phyloP scores from a whole-genome alignment of 768 basidiomycete genomes.

The Suillus occidentalis region DNA sequence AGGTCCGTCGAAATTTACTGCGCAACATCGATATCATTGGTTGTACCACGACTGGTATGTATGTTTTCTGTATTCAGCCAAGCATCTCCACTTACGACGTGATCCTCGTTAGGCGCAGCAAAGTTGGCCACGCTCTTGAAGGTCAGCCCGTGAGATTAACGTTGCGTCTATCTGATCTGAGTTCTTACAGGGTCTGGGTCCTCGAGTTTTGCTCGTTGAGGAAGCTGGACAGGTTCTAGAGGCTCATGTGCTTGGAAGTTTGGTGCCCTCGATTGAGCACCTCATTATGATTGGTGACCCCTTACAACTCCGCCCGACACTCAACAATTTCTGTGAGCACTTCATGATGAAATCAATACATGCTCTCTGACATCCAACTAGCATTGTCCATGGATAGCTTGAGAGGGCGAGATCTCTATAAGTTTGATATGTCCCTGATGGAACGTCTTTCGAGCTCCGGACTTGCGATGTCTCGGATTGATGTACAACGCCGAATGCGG shows the following conservation, averaged over 20 bases:
- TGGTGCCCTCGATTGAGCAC: constrained; percentile 68
- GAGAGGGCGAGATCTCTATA: constrained; percentile 54
- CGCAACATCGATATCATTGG: constrained; percentile 61
- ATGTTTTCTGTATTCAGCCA: background rate
- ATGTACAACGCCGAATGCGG: constrained; percentile 76
- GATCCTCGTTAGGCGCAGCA: constrained; percentile 54
- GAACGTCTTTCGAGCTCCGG: constrained; percentile 62
- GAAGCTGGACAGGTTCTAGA: constrained; percentile 85
- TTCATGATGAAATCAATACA: background rate
- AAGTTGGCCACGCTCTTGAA: constrained; percentile 59
- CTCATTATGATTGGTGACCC: constrained; percentile 83
- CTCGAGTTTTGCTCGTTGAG: constrained; percentile 68
- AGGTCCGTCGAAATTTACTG: constrained; percentile 61
- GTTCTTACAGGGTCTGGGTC: constrained; percentile 48
- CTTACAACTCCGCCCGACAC: constrained; percentile 66
- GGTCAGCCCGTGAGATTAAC: constrained; percentile 33
- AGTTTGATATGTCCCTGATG: constrained; percentile 75
- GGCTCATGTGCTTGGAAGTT: constrained; percentile 65
- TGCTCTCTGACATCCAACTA: constrained; percentile 25
- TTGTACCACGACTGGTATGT: constrained; percentile 72
- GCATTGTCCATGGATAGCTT: constrained; percentile 68
- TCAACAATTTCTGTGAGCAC: constrained; percentile 61
- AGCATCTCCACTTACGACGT: background rate
- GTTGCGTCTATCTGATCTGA: constrained; percentile 1
- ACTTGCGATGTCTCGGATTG: constrained; percentile 65